phyloP scores from a whole-genome alignment of 495 filamentous ascomycete species.

The Filosporella fistucella region DNA sequence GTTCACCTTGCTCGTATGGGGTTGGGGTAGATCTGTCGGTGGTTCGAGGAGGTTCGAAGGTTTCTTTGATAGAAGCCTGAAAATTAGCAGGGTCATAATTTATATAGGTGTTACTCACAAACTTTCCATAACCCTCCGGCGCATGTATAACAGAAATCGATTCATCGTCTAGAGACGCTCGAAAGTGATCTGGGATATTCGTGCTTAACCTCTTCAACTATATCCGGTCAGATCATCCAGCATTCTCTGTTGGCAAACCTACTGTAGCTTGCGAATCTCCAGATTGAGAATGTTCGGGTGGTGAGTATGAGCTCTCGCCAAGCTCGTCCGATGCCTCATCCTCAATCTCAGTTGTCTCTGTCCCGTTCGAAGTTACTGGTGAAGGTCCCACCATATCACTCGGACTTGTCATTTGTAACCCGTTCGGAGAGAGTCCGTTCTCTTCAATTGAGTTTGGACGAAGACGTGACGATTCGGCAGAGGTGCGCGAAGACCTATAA shows the following conservation, averaged over 20 bases:
- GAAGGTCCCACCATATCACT: slow-evolving; percentile 66
- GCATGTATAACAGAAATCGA: slow-evolving; percentile 85
- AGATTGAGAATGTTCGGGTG: slow-evolving; percentile 19
- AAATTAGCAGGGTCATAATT: slow-evolving; percentile 15
- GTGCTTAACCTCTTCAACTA: slow-evolving; percentile 56
- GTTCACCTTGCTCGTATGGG: slow-evolving; percentile 22
- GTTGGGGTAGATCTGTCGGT: slow-evolving; percentile 24
- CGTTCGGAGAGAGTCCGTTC: slow-evolving; percentile 11
- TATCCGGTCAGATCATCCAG: slow-evolving; percentile 9
- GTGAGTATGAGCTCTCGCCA: slow-evolving; percentile 13
- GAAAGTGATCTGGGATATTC: slow-evolving; percentile 48
- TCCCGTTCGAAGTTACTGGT: slow-evolving; percentile 72
- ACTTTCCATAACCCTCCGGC: slow-evolving; percentile 70
- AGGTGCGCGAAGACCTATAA: slow-evolving; percentile 23
- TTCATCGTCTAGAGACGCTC: slow-evolving; percentile 60
- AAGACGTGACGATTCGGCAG: slow-evolving; percentile 19
- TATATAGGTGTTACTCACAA: slow-evolving; percentile 52
- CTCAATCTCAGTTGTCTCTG: slow-evolving; percentile 68
- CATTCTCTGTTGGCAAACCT: background rate
- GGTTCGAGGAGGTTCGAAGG: slow-evolving; percentile 14
- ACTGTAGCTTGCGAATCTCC: slow-evolving; percentile 9
- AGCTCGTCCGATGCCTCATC: slow-evolving; percentile 46
- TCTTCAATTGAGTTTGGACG: slow-evolving; percentile 24
- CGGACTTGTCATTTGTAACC: slow-evolving; percentile 27
- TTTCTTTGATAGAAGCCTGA: background rate